phyloP scores from a whole-genome alignment of 2,329 filamentous ascomycete genomes.

The Trichoderma simmonsii region DNA sequence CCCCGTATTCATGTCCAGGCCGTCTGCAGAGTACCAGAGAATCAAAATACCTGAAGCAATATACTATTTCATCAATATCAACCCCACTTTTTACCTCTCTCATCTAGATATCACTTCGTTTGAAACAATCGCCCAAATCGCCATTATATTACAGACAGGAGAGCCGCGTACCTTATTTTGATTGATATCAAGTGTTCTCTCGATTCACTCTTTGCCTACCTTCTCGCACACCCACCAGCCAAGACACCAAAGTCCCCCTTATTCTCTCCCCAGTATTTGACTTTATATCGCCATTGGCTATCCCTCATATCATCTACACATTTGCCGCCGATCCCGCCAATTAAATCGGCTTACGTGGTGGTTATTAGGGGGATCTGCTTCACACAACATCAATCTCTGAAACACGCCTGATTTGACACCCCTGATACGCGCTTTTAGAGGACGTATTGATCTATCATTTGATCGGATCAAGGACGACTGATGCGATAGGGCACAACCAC shows the following conservation, averaged over 20 bases:
- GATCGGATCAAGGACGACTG: background rate
- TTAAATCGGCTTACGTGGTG: background rate
- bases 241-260: background rate
- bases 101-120: background rate
- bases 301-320: background rate
- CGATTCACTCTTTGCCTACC: background rate
- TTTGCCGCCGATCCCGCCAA: background rate
- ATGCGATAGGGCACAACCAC: background rate
- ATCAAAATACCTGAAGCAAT: background rate
- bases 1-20: background rate
- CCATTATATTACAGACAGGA: background rate
- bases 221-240: background rate
- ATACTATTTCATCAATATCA: background rate
- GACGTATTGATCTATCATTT: background rate
- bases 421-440: background rate
- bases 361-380: background rate
- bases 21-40: background rate
- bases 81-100: background rate
- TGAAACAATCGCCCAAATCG: background rate
- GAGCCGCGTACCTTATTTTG: background rate
- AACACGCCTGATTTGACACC: background rate
- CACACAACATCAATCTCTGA: background rate
- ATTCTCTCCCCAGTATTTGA: background rate
- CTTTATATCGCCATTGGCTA: background rate
- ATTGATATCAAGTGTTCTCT: background rate